phyloP scores from a whole-genome alignment of 495 filamentous ascomycete genomes.

The Penicillium argentinense region DNA sequence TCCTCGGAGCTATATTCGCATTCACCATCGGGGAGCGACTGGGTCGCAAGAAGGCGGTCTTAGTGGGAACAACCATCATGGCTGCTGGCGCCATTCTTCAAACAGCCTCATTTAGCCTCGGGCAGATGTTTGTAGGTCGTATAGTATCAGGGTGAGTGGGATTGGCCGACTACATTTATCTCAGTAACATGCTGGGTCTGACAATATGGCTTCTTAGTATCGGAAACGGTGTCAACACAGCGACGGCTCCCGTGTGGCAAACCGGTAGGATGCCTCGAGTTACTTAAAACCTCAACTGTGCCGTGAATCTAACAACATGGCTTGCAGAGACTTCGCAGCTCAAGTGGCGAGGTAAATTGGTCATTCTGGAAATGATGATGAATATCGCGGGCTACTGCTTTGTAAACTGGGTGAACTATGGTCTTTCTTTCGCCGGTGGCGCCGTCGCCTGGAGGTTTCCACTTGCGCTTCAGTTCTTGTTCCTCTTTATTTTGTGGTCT shows the following conservation, averaged over 20 bases:
- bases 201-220: conserved; percentile 28
- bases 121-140: conserved; percentile 65
- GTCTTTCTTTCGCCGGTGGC: conserved; percentile 47
- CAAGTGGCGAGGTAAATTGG: conserved; percentile 58
- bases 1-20: conserved; percentile 52
- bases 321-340: conserved; percentile 54
- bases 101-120: conserved; percentile 51
- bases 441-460: conserved; percentile 52
- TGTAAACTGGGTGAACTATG: conserved; percentile 59
- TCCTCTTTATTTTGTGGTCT: conserved; percentile 47
- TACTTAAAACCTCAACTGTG: neutral
- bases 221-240: conserved; percentile 66
- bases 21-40: conserved; percentile 56
- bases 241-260: conserved; percentile 66
- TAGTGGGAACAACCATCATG: conserved; percentile 59
- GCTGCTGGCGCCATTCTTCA: conserved; percentile 60
- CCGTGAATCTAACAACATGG: neutral
- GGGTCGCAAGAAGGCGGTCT: conserved; percentile 57
- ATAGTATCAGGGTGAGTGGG: conserved; percentile 46
- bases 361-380: conserved; percentile 60
- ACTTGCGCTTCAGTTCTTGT: conserved; percentile 53
- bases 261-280: conserved; percentile 18
- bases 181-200: too few relatives aligned
- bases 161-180: too few relatives aligned
- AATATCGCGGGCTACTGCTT: conserved; percentile 59